A percentile compares a stretch with the other conserved stretches of the same genome.
These are phyloP conservation scores for Pseudogymnoascus sp. DNA, from an alignment of 2,329 filamentous ascomycete genomes.

Conservation along the genomic window DNA sequence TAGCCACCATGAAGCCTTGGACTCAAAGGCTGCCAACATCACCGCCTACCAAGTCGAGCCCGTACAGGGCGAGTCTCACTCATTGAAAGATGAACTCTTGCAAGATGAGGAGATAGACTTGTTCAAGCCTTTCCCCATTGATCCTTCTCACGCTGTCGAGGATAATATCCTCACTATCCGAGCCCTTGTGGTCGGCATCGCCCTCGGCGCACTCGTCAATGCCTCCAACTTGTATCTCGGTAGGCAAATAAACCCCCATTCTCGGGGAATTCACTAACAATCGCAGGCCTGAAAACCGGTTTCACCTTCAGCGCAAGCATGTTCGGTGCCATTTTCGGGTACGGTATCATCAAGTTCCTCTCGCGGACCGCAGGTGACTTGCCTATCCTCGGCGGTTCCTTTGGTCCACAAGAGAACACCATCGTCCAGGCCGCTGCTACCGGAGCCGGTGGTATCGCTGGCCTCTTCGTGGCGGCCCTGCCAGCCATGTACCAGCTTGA, in stretches of 20 bases:
- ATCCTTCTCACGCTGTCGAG: conserved; percentile 36
- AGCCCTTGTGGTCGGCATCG: conserved; percentile 45
- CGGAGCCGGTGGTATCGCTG: conserved; percentile 48
- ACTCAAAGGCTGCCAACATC: background rate
- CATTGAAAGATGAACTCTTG: conserved; percentile 13
- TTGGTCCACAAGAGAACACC: conserved; percentile 55
- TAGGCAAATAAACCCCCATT: conserved; percentile 28
- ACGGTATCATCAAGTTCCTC: conserved; percentile 48
- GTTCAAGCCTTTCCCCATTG: conserved; percentile 31
- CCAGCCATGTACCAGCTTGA: conserved; percentile 51
- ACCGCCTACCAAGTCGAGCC: background rate
- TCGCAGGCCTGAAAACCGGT: conserved; percentile 40
- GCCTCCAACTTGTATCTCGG: conserved; percentile 56
- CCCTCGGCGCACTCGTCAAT: conserved; percentile 51
- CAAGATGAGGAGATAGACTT: conserved; percentile 11
- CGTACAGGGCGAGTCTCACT: conserved; percentile 5
- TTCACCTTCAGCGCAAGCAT: conserved; percentile 42
- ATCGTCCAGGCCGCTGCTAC: conserved; percentile 53
- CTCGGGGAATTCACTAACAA: conserved; percentile 20
- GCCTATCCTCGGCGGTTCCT: conserved; percentile 44
- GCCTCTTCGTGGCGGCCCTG: conserved; percentile 50
- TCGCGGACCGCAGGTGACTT: conserved; percentile 40
- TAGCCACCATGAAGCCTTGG: background rate
- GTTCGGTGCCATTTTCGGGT: conserved; percentile 50
- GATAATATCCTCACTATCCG: conserved; percentile 45